Evolutionary conservation across 768 basidiomycete species (phyloP), one percentile per base, ranked within the genome.

Genomic region (Lentinula detonsa): DNA sequence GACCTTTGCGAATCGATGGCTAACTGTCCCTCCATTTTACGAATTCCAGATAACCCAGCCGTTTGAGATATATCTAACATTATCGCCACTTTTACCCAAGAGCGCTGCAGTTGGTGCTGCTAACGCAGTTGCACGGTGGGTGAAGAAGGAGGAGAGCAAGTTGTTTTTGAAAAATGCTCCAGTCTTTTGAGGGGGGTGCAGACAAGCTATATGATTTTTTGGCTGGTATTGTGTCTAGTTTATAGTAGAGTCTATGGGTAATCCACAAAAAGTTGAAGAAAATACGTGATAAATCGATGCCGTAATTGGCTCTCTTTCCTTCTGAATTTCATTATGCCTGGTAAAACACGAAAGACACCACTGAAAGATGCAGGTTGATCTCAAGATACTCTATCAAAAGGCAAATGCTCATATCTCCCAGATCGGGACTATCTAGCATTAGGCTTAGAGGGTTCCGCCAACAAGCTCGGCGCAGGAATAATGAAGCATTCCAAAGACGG

Each of bases 391-490:
- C 43, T 53, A 46, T 5, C 37, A 9, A 23, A 13, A 52, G 13
- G n/a, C 33, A 31, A 52, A 46, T 34, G 34, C 45, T 59, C 28
- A 50, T 39, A 33, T 51, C 49, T 21, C 9, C 50, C 40, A 51
- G 90, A 84, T 62, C 80, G 79, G 55, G 80, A 88, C 15, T 85
- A 86, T 69, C 74, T 97, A 21, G 95, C 96, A n/a, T 84, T 99
- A 18, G 97, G 97, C 21, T 85, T 99, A 39, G 97, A 99, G 74
- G 97, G 97, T 13, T 95, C 93, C 16, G 97, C 97, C 48, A 99
- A 99, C 77, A 99, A 99, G 73, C 82, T 99, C 35, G 97, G 97
- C 10, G 92, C 90, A 18, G 97, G 97, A 9, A 79, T 98, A 53
- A 92, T 98, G 73, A 84, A 84, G 66, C 97, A 99, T 70, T 78